Conservation (phyloP, 225 moss, liverwort and hornwort species). For the Pleurozium schreberi region DNA sequence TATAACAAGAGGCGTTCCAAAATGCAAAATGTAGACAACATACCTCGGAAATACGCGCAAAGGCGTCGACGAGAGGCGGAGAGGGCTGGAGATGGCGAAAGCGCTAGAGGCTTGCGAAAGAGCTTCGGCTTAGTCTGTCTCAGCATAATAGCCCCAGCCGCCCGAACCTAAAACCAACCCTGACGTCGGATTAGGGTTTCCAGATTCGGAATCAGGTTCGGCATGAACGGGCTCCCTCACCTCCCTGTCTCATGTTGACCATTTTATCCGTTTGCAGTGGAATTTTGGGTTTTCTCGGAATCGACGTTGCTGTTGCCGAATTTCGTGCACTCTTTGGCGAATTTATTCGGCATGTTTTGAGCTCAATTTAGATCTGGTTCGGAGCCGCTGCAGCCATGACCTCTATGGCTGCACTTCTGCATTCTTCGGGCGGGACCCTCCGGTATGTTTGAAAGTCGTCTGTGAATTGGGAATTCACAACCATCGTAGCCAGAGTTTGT, state of each 20-base stretch:
- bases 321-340: background rate
- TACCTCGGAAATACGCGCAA: constrained; percentile 3
- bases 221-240: background rate
- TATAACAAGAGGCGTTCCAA: background rate
- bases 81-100: background rate
- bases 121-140: background rate
- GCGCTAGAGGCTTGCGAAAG: constrained; percentile 9
- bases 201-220: background rate
- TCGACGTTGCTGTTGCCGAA: background rate
- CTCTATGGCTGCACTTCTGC: background rate
- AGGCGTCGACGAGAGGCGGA: background rate
- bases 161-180: background rate
- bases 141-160: background rate
- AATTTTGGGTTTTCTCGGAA: background rate
- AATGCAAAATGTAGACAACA: background rate
- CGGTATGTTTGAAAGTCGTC: background rate
- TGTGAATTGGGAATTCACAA: background rate
- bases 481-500: background rate
- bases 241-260: background rate
- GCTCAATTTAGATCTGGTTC: background rate
- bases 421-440: background rate
- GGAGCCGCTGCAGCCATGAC: background rate
- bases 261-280: background rate
- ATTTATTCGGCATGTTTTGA: background rate
- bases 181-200: background rate